These are phyloP conservation scores for Fusarium nygamai DNA, from an alignment of 2,329 filamentous ascomycete species.

Conservation along the genomic window DNA sequence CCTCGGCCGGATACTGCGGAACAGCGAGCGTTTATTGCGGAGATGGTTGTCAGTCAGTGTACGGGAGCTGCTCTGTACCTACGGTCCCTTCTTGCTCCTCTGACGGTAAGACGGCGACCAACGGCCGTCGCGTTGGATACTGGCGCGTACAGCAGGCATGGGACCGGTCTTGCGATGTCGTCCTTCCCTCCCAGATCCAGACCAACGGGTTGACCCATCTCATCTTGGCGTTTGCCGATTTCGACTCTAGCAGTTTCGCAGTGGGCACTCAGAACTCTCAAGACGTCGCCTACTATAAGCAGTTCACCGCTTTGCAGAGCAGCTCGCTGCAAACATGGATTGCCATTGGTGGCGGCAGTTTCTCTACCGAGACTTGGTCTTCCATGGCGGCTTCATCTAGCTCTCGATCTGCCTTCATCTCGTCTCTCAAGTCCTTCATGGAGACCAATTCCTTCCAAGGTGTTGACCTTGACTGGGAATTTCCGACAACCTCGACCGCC, in stretches of 20 bases:
- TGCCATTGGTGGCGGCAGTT: background rate
- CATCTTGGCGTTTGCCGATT: background rate
- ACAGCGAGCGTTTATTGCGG: accelerated
- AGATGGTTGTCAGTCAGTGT: accelerated
- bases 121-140: background rate
- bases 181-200: background rate
- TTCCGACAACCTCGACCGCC: background rate
- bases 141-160: background rate
- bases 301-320: background rate
- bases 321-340: background rate
- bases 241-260: background rate
- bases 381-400: background rate
- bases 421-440: background rate
- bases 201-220: background rate
- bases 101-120: background rate
- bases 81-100: background rate
- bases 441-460: background rate
- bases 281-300: background rate
- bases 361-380: background rate
- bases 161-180: background rate
- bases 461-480: background rate
- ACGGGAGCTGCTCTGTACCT: background rate
- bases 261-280: background rate
- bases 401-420: background rate
- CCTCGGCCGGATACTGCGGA: background rate